These are phyloP conservation scores for Trichoderma gamsii DNA, from an alignment of 495 filamentous ascomycete species.

Conservation along the genomic window DNA sequence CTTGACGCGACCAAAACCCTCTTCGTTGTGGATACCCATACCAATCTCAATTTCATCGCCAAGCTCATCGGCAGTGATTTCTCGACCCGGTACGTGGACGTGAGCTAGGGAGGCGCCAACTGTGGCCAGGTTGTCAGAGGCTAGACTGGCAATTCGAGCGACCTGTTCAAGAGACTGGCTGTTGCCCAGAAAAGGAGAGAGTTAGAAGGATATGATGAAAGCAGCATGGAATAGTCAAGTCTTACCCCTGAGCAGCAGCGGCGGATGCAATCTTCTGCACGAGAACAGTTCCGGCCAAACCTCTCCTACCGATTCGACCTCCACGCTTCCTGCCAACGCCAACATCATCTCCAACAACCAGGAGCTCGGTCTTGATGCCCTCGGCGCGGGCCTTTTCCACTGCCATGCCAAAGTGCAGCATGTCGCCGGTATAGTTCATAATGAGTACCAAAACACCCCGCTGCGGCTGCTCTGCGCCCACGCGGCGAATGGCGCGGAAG, in stretches of 20 bases:
- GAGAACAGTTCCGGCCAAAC: constrained; percentile 83
- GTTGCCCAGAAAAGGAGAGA: not conserved
- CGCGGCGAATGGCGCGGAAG: constrained; percentile 63
- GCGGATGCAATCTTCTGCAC: constrained; percentile 87
- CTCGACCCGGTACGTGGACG: constrained; percentile 86
- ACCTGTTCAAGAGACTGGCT: constrained; percentile 59
- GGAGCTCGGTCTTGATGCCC: constrained; percentile 78
- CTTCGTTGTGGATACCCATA: constrained; percentile 99
- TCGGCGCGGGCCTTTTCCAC: constrained; percentile 87
- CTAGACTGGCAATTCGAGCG: constrained; percentile 61
- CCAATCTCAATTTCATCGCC: constrained; percentile 82
- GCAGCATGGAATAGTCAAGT: not conserved
- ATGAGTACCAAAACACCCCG: constrained; percentile 64
- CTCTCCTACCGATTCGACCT: constrained; percentile 86
- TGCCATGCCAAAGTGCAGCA: constrained; percentile 91
- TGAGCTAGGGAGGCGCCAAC: constrained; percentile 79
- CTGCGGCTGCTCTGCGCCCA: constrained; percentile 48
- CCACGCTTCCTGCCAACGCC: constrained; percentile 76
- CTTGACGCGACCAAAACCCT: constrained; percentile 66
- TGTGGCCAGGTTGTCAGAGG: constrained; percentile 70
- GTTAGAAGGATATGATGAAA: not conserved
- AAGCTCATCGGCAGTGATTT: constrained; percentile 38
- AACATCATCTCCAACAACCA: constrained; percentile 89
- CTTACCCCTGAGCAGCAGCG: constrained; percentile 58
- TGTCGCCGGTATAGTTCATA: constrained; percentile 72